Evolutionary conservation across 164 flowering plant genomes (phyloP).

Genomic region (Brasenia schreberi): DNA sequence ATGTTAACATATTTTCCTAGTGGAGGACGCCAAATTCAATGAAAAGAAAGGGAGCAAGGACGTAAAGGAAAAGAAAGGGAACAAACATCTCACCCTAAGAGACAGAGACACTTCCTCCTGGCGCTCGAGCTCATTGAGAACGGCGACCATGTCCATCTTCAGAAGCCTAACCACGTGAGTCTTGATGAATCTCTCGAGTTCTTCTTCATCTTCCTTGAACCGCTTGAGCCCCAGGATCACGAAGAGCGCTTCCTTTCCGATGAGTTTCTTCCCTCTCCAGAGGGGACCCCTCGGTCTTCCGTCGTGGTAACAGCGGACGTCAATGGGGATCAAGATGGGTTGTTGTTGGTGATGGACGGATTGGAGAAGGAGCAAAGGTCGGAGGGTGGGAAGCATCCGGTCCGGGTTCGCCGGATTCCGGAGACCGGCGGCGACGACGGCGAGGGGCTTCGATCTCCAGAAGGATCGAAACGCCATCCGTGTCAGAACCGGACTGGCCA

Average conservation of each 20-base stretch:
- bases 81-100: conserved; percentile 33
- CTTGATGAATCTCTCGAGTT: conserved; percentile 56
- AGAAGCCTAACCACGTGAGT: conserved; percentile 60
- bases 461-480: not conserved
- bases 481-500: no score
- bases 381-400: not conserved
- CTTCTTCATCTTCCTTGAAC: conserved; percentile 63
- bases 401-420: not conserved
- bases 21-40: no score
- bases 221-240: conserved; percentile 65
- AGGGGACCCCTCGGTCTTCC: conserved; percentile 93
- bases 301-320: conserved; percentile 32
- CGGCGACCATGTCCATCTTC: conserved; percentile 83
- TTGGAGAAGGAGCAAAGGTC: not conserved
- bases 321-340: not conserved
- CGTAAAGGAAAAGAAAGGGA: no score
- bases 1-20: no score
- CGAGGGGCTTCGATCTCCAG: not conserved
- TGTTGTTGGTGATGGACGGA: not conserved
- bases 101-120: conserved; percentile 67
- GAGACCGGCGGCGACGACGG: not conserved
- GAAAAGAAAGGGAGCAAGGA: no score
- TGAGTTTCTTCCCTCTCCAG: conserved; percentile 80
- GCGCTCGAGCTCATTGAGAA: conserved; percentile 65
- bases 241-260: conserved; percentile 83